phyloP scores from a whole-genome alignment of 2,329 filamentous ascomycete species.

The Aspergillus piperis region DNA sequence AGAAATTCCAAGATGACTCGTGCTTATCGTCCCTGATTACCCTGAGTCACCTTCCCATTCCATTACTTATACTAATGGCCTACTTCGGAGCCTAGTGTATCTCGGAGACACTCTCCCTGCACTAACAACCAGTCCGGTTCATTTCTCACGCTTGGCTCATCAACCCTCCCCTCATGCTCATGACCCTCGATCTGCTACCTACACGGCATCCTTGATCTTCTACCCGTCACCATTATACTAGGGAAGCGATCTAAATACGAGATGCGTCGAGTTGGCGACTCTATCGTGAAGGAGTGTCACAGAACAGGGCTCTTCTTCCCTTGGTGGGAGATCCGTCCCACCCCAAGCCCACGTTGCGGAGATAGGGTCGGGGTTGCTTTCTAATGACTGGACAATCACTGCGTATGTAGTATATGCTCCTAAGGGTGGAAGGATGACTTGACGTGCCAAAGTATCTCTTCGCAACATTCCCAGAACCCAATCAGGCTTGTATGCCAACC shows the following conservation, averaged over 20 bases:
- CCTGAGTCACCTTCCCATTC: background rate
- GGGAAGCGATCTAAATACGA: too few species aligned
- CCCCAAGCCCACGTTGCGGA: background rate
- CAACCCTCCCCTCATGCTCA: background rate
- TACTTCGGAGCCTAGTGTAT: too few species aligned
- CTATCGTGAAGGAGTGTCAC: background rate
- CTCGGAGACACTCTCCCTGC: background rate
- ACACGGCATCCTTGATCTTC: background rate
- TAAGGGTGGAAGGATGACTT: background rate
- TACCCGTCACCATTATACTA: background rate
- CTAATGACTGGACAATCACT: too few species aligned
- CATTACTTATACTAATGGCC: background rate
- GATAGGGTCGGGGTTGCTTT: background rate
- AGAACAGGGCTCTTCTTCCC: background rate
- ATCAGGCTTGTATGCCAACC: background rate
- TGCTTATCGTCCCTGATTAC: background rate
- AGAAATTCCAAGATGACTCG: background rate
- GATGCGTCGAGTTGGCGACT: too few species aligned
- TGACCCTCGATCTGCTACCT: background rate
- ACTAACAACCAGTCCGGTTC: background rate
- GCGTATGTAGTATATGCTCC: background rate
- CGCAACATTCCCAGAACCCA: background rate
- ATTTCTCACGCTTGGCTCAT: background rate
- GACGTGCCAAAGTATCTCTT: background rate
- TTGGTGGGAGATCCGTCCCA: background rate